Conservation (phyloP, 352 stramenopile species). For the Thalassiosira sp. region DNA sequence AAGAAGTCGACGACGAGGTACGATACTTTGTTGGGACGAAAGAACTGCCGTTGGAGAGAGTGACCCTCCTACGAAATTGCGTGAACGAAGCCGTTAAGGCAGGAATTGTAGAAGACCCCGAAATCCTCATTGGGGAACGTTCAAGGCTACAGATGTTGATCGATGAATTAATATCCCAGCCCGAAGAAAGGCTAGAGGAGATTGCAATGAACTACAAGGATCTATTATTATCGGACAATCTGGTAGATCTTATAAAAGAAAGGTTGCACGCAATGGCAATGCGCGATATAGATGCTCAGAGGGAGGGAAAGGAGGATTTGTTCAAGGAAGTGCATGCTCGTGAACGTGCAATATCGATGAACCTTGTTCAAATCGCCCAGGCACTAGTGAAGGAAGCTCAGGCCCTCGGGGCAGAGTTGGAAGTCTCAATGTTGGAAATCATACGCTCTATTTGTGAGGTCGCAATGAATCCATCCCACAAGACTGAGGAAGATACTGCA, state of each 20-base stretch:
- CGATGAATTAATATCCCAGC: slow-evolving; percentile 73
- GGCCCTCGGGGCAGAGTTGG: slow-evolving; percentile 70
- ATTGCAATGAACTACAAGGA: slow-evolving; percentile 81
- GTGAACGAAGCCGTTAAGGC: slow-evolving; percentile 63
- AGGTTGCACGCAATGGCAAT: slow-evolving; percentile 64
- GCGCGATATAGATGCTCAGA: slow-evolving; percentile 58
- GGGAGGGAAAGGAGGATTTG: slow-evolving; percentile 39
- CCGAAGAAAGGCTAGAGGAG: slow-evolving; percentile 70
- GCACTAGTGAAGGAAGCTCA: slow-evolving; percentile 74
- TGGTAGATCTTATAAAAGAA: slow-evolving; percentile 68
- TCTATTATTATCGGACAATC: slow-evolving; percentile 77
- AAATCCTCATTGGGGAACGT: slow-evolving; percentile 57
- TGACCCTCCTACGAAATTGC: slow-evolving; percentile 61
- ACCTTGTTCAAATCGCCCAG: slow-evolving; percentile 69
- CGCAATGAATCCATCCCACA: slow-evolving; percentile 77
- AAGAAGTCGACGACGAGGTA: slow-evolving; percentile 36
- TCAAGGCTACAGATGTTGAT: slow-evolving; percentile 73
- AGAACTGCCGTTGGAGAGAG: slow-evolving; percentile 59
- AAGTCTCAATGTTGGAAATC: slow-evolving; percentile 78
- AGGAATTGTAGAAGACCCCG: slow-evolving; percentile 71
- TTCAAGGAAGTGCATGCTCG: slow-evolving; percentile 43
- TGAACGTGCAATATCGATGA: slow-evolving; percentile 72
- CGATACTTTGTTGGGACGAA: slow-evolving; percentile 67
- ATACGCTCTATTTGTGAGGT: slow-evolving; percentile 81
- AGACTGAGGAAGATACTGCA: slow-evolving; percentile 76